phyloP scores from a whole-genome alignment of 1,284 basidiomycete genomes.

The Boletus calvinii region DNA sequence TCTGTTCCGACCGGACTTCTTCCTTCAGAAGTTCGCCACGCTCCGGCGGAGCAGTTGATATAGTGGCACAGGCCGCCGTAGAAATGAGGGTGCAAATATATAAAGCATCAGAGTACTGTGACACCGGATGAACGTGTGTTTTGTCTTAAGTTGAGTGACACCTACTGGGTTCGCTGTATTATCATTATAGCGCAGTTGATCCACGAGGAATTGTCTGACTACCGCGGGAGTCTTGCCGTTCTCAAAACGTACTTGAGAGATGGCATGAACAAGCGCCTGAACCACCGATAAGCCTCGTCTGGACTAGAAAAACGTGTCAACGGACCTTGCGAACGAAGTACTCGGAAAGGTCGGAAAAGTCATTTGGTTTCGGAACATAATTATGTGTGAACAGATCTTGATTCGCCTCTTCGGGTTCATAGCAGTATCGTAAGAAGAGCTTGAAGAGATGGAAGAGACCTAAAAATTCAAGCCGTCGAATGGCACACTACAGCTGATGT shows the following conservation, averaged over 20 bases:
- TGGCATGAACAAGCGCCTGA: constrained; percentile 76
- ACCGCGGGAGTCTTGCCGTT: constrained; percentile 84
- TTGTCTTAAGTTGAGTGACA: constrained; percentile 14
- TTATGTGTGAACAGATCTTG: constrained; percentile 82
- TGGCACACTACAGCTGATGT: constrained; percentile 63
- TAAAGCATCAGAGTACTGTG: constrained; percentile 85
- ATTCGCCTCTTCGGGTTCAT: constrained; percentile 76
- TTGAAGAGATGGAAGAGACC: constrained; percentile 97
- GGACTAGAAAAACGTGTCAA: constrained; percentile 4
- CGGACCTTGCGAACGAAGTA: constrained; percentile 92
- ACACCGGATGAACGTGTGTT: constrained; percentile 12
- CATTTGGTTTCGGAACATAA: constrained; percentile 90
- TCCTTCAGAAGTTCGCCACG: constrained; percentile 71
- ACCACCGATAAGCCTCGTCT: constrained; percentile 6
- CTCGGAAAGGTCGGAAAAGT: constrained; percentile 89
- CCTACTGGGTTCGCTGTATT: constrained; percentile 88
- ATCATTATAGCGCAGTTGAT: constrained; percentile 91
- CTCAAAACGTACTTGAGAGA: constrained; percentile 83
- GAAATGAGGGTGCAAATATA: constrained; percentile 90
- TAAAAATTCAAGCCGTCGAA: constrained; percentile 76
- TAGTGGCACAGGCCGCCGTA: constrained; percentile 74
- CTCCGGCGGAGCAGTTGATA: constrained; percentile 73
- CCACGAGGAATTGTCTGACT: constrained; percentile 89
- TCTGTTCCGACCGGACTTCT: constrained; percentile 64
- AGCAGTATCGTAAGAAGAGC: constrained; percentile 91